Percentiles rank a stretch among this genome's conserved stretches.
Evolutionary conservation across 768 basidiomycete species (phyloP).

Genomic region (Leccinum aurantiacum): DNA sequence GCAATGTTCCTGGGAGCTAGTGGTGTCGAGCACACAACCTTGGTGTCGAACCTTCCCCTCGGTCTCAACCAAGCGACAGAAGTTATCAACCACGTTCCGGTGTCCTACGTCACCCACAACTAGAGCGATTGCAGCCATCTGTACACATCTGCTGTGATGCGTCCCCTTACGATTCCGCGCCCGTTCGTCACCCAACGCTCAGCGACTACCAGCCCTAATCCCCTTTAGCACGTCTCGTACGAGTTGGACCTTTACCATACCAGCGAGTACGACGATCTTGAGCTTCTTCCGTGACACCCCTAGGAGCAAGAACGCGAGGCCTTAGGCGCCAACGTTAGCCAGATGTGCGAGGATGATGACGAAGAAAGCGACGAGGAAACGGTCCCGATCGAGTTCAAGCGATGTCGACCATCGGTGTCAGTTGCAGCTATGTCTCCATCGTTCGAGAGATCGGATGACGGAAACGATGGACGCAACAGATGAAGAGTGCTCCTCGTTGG

Average conservation of each 20-base stretch:
- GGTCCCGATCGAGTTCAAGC: conserved; percentile 35
- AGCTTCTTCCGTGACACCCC: conserved; percentile 35
- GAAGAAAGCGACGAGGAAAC: conserved; percentile 40
- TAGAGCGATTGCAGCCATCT: conserved; percentile 28
- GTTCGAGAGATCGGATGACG: conserved; percentile 13
- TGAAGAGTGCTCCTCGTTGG: conserved; percentile 6
- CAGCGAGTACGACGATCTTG: conserved; percentile 33
- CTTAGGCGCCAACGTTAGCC: conserved; percentile 34
- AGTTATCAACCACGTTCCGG: conserved; percentile 18
- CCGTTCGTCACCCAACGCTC: conserved; percentile 29
- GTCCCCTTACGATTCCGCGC: conserved; percentile 21
- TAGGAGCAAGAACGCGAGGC: conserved; percentile 23
- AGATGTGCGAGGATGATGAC: conserved; percentile 32
- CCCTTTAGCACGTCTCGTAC: conserved; percentile 36
- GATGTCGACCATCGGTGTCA: conserved; percentile 34
- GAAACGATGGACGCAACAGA: conserved; percentile 9
- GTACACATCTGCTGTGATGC: conserved; percentile 27
- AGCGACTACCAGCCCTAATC: conserved; percentile 40
- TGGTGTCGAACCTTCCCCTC: conserved; percentile 36
- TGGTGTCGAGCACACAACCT: conserved; percentile 36
- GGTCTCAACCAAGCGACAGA: conserved; percentile 31
- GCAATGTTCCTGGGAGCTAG: conserved; percentile 54
- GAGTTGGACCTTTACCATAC: conserved; percentile 31
- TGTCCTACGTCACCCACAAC: conserved; percentile 31
- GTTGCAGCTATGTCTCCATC: conserved; percentile 28